These are phyloP conservation scores for Phoenix roebelenii DNA, from an alignment of 176 grass and related monocot genomes.

Conservation along the genomic window DNA sequence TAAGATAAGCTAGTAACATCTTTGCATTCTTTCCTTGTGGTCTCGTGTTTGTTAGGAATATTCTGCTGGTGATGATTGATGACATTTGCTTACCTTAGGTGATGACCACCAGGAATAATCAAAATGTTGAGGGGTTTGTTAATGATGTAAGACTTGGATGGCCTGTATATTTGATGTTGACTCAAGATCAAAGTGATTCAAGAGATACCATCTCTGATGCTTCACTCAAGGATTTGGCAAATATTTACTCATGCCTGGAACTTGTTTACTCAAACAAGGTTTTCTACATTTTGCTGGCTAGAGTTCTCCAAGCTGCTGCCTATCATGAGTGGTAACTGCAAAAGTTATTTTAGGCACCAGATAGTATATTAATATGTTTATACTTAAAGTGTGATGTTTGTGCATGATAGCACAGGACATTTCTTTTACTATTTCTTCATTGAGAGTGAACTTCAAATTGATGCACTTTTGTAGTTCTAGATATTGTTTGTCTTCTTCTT, in stretches of 20 bases:
- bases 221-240: slow-evolving; percentile 36
- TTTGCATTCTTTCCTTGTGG: slow-evolving; percentile 2
- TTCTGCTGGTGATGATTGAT: not conserved
- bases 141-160: slow-evolving; percentile 75
- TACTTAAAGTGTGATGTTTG: too few relatives aligned
- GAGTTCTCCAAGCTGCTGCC: slow-evolving; percentile 62
- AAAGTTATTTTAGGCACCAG: too few relatives aligned
- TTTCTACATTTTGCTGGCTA: slow-evolving; percentile 55
- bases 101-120: slow-evolving; percentile 52
- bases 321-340: slow-evolving; percentile 27
- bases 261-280: slow-evolving; percentile 59
- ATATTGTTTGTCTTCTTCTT: too few relatives aligned
- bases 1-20: slow-evolving; percentile 19
- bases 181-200: slow-evolving; percentile 53
- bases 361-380: too few relatives aligned
- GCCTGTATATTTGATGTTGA: slow-evolving; percentile 78
- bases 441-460: too few relatives aligned
- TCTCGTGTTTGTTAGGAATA: not conserved
- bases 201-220: slow-evolving; percentile 32
- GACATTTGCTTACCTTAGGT: slow-evolving; percentile 28
- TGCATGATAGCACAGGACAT: too few relatives aligned
- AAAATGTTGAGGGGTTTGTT: slow-evolving; percentile 56
- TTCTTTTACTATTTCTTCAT: too few relatives aligned
- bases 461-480: too few relatives aligned
- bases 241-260: slow-evolving; percentile 66